Percentiles rank a stretch among this genome's conserved stretches.
Conservation (phyloP, 768 basidiomycete species). For the Russula earlei region DNA sequence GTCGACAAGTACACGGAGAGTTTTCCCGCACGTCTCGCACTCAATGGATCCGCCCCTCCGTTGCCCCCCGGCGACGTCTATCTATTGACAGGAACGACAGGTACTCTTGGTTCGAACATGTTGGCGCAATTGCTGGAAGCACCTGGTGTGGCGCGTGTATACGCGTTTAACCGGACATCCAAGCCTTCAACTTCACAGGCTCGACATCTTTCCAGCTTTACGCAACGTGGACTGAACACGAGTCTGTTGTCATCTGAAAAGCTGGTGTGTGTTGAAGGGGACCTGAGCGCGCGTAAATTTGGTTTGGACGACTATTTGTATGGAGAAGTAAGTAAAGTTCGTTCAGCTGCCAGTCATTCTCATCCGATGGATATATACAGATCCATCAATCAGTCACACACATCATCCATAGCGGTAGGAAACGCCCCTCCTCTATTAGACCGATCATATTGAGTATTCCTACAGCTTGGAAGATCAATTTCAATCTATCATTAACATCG, state of each 20-base stretch:
- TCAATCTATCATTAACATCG: slow-evolving; percentile 21
- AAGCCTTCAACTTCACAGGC: slow-evolving; percentile 2
- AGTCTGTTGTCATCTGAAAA: slow-evolving; percentile 16
- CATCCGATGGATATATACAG: not conserved
- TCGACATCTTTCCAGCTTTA: slow-evolving; percentile 17
- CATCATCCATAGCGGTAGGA: slow-evolving; percentile 21
- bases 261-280: slow-evolving; percentile 21
- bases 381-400: slow-evolving; percentile 17
- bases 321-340: slow-evolving; percentile 7
- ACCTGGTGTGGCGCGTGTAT: slow-evolving; percentile 16
- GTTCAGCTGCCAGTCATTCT: not conserved
- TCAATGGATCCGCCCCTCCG: not conserved
- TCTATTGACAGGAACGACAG: slow-evolving; percentile 23
- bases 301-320: slow-evolving; percentile 9
- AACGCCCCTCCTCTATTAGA: not conserved
- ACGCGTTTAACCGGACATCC: slow-evolving; percentile 22
- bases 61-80: slow-evolving; percentile 4
- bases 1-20: slow-evolving; percentile 20
- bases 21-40: slow-evolving; percentile 13
- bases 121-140: slow-evolving; percentile 17
- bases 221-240: slow-evolving; percentile 18
- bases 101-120: slow-evolving; percentile 22
- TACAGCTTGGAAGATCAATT: slow-evolving; percentile 22
- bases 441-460: not conserved
- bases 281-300: slow-evolving; percentile 12